Conservation (phyloP, 1,139 yeast species). For the Hemisphaericaspora subhashii region DNA sequence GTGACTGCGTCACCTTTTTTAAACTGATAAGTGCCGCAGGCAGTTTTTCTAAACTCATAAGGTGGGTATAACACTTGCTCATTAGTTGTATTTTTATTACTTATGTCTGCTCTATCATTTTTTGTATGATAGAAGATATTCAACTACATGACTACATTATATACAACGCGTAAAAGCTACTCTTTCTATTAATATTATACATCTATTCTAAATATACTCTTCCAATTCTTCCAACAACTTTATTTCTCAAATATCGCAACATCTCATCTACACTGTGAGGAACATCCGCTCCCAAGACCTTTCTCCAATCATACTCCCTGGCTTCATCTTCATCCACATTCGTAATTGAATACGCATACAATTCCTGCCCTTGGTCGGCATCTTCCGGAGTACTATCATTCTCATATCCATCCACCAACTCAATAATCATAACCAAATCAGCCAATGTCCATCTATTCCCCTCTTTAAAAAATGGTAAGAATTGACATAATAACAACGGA, state of each 20-base stretch:
- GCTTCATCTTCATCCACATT: conserved; percentile 22
- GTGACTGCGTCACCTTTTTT: no score
- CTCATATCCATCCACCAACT: conserved; percentile 50
- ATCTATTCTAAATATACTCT: conserved; percentile 30
- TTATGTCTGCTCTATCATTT: no score
- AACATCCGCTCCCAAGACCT: conserved; percentile 16
- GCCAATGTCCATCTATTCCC: conserved; percentile 32
- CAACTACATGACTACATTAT: no score
- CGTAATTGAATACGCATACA: conserved; percentile 32
- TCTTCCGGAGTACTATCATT: conserved; percentile 24
- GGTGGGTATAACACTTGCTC: no score
- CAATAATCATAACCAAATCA: conserved; percentile 49
- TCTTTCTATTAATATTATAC: neutral
- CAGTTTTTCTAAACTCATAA: no score
- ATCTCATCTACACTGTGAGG: conserved; percentile 16
- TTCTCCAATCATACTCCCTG: conserved; percentile 38
- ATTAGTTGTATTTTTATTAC: no score
- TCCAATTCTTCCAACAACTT: conserved; percentile 38
- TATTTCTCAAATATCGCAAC: conserved; percentile 30
- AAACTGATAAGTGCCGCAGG: no score
- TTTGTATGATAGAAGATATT: no score
- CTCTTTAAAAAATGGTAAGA: conserved; percentile 42
- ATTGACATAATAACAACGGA: conserved; percentile 51
- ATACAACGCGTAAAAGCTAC: neutral
- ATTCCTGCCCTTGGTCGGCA: conserved; percentile 28